A percentile compares a stretch with the other conserved stretches of the same genome.
Conservation (phyloP, 2,329 filamentous ascomycete species). For the Xylariaceae sp. region DNA sequence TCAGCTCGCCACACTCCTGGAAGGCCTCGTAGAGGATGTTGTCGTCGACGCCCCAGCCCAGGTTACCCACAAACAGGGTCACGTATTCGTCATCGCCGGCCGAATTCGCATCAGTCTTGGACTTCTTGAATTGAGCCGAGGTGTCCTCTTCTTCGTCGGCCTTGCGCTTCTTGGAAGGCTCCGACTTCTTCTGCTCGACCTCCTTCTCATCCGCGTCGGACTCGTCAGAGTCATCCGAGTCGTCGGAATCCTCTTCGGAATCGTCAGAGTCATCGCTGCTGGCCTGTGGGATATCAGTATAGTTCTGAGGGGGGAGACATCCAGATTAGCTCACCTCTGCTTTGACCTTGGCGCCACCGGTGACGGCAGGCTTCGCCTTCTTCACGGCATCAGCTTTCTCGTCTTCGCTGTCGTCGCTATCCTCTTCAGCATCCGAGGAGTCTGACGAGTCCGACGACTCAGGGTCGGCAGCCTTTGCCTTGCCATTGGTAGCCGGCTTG, state of each 20-base stretch:
- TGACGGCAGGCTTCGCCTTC: conserved; percentile 16
- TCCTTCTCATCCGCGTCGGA: conserved; percentile 22
- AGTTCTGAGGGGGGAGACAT: neutral
- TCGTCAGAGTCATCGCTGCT: neutral
- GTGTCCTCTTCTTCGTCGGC: conserved; percentile 25
- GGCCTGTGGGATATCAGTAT: neutral
- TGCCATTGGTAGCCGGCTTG: conserved; percentile 24
- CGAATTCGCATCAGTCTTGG: conserved; percentile 24
- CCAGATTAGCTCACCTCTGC: conserved; percentile 20
- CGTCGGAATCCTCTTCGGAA: conserved; percentile 23
- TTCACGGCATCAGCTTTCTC: conserved; percentile 15
- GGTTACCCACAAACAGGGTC: conserved; percentile 83
- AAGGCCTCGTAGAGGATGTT: conserved; percentile 75
- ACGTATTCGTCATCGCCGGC: conserved; percentile 37
- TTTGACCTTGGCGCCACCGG: conserved; percentile 17
- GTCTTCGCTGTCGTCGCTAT: conserved; percentile 21
- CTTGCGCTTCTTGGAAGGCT: conserved; percentile 35
- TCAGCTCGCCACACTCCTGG: conserved; percentile 66
- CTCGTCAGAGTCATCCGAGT: conserved; percentile 21
- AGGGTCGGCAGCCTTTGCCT: conserved; percentile 27
- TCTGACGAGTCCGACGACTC: conserved; percentile 26
- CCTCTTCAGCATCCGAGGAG: conserved; percentile 24
- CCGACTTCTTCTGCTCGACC: conserved; percentile 19
- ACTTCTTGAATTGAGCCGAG: conserved; percentile 11
- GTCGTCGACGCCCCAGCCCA: conserved; percentile 88